These are phyloP conservation scores for Pestalotiopsis sp. DNA, from an alignment of 2,329 filamentous ascomycete species.

Conservation along the genomic window DNA sequence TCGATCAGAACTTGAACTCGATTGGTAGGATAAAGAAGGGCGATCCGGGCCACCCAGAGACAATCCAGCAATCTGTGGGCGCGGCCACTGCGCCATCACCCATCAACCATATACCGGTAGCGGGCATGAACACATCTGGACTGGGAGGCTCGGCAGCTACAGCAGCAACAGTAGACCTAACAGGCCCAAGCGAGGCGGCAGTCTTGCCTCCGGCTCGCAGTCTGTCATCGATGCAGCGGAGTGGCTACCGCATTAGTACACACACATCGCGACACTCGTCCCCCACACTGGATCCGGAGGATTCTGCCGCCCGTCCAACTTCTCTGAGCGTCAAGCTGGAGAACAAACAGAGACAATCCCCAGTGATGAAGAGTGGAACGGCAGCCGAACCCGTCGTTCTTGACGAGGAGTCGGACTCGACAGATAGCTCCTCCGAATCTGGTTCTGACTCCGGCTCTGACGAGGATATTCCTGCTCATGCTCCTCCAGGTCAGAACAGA, in stretches of 20 bases:
- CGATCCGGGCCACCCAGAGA: no score
- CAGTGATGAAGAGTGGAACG: conserved; percentile 15
- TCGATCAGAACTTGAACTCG: background rate
- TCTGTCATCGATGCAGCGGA: conserved; percentile 28
- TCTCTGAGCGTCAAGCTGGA: background rate
- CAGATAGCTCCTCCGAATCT: conserved; percentile 8
- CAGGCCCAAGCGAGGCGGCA: conserved; percentile 7
- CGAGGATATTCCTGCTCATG: conserved; percentile 29
- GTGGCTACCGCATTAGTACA: conserved; percentile 31
- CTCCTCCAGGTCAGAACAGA: conserved; percentile 16
- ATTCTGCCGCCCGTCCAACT: conserved; percentile 6
- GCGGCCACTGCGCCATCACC: conserved; percentile 9
- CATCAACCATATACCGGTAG: conserved; percentile 24
- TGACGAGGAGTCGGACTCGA: conserved; percentile 22
- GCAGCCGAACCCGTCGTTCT: conserved; percentile 25
- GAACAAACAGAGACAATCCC: background rate
- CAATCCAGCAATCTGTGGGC: background rate
- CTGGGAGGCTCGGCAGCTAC: conserved; percentile 28
- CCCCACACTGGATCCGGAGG: conserved; percentile 13
- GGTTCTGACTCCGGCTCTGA: conserved; percentile 24
- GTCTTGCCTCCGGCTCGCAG: conserved; percentile 18
- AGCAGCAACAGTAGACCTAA: conserved; percentile 25
- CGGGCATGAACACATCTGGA: conserved; percentile 26
- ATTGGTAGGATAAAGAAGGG: no score
- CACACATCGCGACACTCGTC: conserved; percentile 18